Evolutionary conservation across 192 early-diverging fungal species (phyloP), one percentile per base, ranked within the genome.

Genomic region (Coemansia sp.): DNA sequence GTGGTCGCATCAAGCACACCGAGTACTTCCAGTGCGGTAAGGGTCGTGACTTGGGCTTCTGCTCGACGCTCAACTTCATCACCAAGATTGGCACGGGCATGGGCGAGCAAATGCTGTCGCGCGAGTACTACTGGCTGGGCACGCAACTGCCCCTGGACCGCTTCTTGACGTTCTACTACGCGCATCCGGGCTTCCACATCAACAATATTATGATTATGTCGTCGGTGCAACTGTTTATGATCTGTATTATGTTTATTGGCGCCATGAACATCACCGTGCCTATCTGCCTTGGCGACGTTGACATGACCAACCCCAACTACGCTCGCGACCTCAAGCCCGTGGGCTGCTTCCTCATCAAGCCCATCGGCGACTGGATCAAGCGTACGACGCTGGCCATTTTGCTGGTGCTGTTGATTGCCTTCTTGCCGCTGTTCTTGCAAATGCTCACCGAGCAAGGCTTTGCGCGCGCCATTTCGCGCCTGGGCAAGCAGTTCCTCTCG

Each of bases 11-110:
- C 79, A 93, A 92, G 75, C 94, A 95, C 81, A 88, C 91, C 3
- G 94, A 95, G 76, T 95, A 95, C 83, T 93, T 89, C 71, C 93
- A 95, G 81, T 93, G 92, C 73, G 93, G 94, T 40, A 95, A 94
- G 83, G 94, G 94, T 7, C 91, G 92, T 72, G 94, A 95, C 78
- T 85, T 95, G 50, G 92, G 93, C 8, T 93, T 95, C 84, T 90
- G 89, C 59, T 94, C 93, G 7, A 91, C 93, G 62, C 89, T 95
- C 71, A 91, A 92, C 75, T 95, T 94, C 68, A 91, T 91, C 66
- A 92, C 94, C 57, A 95, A 95, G 79, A 93, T 94, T 54, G 92
- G 93, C 53, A 92, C 92, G 8, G 94, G 94, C 65, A 95, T 95
- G 94, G 92, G 91, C 50, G 94, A 95, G 78, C 94, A 95, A 80